A percentile compares a stretch with the other conserved stretches of the same genome.
phyloP scores from a whole-genome alignment of 1,284 basidiomycete genomes.

The Malassezia psittaci region DNA sequence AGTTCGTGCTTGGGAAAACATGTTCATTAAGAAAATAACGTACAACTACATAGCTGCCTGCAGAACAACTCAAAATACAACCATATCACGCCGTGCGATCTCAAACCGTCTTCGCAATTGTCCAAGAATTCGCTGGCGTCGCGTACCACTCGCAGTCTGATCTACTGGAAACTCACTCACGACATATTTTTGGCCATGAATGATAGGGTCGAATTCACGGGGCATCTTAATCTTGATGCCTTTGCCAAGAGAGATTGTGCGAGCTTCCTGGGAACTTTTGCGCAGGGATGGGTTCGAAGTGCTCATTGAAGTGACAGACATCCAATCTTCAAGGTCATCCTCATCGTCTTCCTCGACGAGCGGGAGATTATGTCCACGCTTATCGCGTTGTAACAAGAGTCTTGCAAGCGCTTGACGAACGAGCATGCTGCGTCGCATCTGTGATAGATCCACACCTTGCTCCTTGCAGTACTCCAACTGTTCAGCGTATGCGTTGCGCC shows the following conservation, averaged over 20 bases:
- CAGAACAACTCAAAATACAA: conserved; percentile 24
- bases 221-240: conserved; percentile 33
- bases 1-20: no score
- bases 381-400: conserved; percentile 33
- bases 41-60: not conserved
- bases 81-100: conserved; percentile 37
- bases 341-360: conserved; percentile 13
- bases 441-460: conserved; percentile 18
- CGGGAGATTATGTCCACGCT: conserved; percentile 22
- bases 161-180: conserved; percentile 41
- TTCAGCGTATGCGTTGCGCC: conserved; percentile 25
- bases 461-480: conserved; percentile 9
- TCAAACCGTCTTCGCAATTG: conserved; percentile 38
- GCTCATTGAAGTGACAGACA: conserved; percentile 24
- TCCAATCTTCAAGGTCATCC: conserved; percentile 16
- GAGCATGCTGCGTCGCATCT: conserved; percentile 23
- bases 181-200: conserved; percentile 33
- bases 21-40: not conserved
- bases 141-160: conserved; percentile 26
- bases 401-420: conserved; percentile 30
- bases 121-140: conserved; percentile 32
- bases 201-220: conserved; percentile 25
- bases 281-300: conserved; percentile 5
- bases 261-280: conserved; percentile 20
- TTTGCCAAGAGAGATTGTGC: conserved; percentile 26